These are phyloP conservation scores for Rugonectria rugulosa DNA, from an alignment of 2,329 filamentous ascomycete genomes.

Conservation along the genomic window DNA sequence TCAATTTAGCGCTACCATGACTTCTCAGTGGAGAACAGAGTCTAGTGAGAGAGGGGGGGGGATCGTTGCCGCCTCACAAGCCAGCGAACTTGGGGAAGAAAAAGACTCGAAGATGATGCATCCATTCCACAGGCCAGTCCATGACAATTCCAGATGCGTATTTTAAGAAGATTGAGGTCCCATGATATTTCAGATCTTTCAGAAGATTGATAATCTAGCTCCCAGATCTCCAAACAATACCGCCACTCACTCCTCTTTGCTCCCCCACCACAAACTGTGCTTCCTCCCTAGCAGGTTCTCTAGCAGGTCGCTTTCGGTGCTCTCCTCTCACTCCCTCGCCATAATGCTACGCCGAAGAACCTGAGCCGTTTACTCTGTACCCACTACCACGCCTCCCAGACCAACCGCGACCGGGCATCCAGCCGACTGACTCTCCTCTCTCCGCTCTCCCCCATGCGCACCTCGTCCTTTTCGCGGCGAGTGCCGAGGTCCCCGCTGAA, in stretches of 20 bases:
- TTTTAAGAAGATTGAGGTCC: neutral
- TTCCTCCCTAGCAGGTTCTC: too few species aligned
- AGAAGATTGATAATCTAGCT: neutral
- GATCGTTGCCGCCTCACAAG: neutral
- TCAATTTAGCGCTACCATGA: neutral
- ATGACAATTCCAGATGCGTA: neutral
- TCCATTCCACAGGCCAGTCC: neutral
- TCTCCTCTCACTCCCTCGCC: conserved; percentile 31
- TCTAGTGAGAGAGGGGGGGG: neutral
- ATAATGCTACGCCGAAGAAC: conserved; percentile 38
- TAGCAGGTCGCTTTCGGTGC: too few species aligned
- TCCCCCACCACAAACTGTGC: neutral
- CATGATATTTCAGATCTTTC: neutral
- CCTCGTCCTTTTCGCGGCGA: conserved; percentile 10
- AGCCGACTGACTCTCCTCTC: conserved; percentile 29
- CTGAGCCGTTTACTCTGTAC: too few species aligned
- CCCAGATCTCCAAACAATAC: neutral
- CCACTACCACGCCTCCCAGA: conserved; percentile 11
- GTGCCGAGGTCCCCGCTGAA: conserved; percentile 39
- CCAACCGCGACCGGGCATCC: conserved; percentile 32
- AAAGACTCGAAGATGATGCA: too few species aligned
- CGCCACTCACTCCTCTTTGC: neutral
- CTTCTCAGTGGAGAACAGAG: neutral
- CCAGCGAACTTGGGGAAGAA: too few species aligned
- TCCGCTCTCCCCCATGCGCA: neutral